A percentile compares a stretch with the other conserved stretches of the same genome.
Conservation (phyloP, 352 stramenopile species). For the Pythium rhizo-oryzae region DNA sequence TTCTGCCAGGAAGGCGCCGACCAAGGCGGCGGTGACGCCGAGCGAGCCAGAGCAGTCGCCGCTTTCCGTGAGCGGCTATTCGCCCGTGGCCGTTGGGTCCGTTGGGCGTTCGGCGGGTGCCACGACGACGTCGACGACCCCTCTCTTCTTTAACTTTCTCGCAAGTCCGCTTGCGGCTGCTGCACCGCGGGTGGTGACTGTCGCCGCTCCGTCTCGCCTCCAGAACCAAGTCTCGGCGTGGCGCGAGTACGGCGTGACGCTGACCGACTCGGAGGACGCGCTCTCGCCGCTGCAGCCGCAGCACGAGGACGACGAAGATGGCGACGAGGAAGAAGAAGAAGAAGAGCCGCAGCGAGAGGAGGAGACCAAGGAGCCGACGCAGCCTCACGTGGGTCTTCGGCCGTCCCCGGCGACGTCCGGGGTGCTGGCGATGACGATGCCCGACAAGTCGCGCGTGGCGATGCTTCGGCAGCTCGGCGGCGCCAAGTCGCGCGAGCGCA, state of each 20-base stretch:
- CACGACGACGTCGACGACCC: constrained; percentile 3
- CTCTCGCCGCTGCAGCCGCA: constrained; percentile 5
- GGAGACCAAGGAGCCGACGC: constrained; percentile 1
- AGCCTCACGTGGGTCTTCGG: not conserved
- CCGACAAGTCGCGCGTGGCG: constrained; percentile 56
- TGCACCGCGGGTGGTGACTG: not conserved
- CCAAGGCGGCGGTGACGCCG: not conserved
- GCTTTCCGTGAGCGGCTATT: constrained; percentile 39
- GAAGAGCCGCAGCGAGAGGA: not conserved
- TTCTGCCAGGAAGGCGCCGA: not conserved
- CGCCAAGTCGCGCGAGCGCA: constrained; percentile 44
- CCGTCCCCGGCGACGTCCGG: too few species aligned
- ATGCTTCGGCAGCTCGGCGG: constrained; percentile 37
- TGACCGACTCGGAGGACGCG: constrained; percentile 33
- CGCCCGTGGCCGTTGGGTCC: not conserved
- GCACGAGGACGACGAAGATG: not conserved
- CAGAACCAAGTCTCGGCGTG: constrained; percentile 68
- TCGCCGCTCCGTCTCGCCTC: constrained; percentile 13
- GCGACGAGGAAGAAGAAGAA: not conserved
- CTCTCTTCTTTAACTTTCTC: constrained; percentile 36
- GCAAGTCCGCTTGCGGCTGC: constrained; percentile 10
- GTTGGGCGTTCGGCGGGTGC: too few species aligned
- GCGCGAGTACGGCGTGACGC: constrained; percentile 40
- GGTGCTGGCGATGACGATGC: too few species aligned
- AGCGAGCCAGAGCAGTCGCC: constrained; percentile 27